These are phyloP conservation scores for Tuber aestivum DNA, from an alignment of 495 filamentous ascomycete genomes.

Conservation along the genomic window DNA sequence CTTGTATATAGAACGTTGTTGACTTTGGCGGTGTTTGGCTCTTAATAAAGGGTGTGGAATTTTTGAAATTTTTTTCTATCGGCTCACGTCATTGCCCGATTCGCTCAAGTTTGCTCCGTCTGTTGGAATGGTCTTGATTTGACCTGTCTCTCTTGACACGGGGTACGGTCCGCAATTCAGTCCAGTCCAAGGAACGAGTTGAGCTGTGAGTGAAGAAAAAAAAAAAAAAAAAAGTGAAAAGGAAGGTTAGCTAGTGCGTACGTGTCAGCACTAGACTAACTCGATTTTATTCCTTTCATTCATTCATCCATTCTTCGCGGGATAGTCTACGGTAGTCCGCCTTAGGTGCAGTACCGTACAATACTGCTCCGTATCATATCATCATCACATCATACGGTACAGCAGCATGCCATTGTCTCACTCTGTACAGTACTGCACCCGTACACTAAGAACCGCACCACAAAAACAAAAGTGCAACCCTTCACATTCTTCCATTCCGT, in stretches of 20 bases:
- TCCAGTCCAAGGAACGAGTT: neutral
- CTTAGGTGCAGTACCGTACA: neutral
- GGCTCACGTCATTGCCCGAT: neutral
- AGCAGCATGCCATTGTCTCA: too few species aligned
- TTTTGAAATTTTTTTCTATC: too few species aligned
- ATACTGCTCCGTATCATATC: neutral
- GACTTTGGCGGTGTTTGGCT: neutral
- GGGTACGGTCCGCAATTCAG: slow-evolving; percentile 6
- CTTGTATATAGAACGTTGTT: too few species aligned
- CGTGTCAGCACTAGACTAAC: slow-evolving; percentile 1
- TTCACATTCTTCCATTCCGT: too few species aligned
- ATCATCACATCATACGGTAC: neutral
- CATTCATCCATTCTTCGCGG: neutral
- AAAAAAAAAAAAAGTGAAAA: neutral
- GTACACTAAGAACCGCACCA: too few species aligned
- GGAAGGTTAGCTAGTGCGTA: neutral
- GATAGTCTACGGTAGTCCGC: too few species aligned
- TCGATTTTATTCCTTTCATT: too few species aligned
- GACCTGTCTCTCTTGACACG: neutral
- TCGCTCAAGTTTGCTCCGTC: neutral
- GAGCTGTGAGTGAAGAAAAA: too few species aligned
- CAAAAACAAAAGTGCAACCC: too few species aligned
- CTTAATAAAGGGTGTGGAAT: neutral
- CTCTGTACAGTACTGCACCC: too few species aligned
- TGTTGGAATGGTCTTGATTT: neutral